Percentiles rank a stretch among this genome's conserved stretches.
Conservation (phyloP, 2,329 filamentous ascomycete genomes). For the Epichloe coenophiala region DNA sequence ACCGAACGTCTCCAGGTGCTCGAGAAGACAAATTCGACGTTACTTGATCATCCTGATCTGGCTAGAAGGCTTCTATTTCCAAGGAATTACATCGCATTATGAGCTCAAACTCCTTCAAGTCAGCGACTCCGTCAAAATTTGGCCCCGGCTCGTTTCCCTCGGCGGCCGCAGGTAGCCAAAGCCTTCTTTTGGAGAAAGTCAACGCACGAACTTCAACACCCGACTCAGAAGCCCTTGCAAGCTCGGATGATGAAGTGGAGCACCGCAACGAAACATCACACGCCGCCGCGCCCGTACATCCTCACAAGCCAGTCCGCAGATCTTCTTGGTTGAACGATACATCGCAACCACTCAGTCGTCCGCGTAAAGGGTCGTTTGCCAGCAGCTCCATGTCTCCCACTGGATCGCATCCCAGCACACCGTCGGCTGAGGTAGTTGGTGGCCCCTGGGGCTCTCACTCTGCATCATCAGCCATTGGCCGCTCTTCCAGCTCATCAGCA, state of each 20-base stretch:
- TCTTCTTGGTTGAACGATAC: conserved; percentile 83
- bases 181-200: conserved; percentile 59
- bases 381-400: conserved; percentile 66
- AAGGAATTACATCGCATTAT: conserved; percentile 21
- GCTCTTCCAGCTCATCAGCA: conserved; percentile 21
- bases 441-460: conserved; percentile 43
- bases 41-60: not conserved
- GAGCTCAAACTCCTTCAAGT: conserved; percentile 38
- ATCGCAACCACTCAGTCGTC: conserved; percentile 45
- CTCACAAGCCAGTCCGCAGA: conserved; percentile 52
- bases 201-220: conserved; percentile 75
- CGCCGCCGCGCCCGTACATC: conserved; percentile 24
- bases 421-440: conserved; percentile 48
- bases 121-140: conserved; percentile 36
- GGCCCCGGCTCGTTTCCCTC: conserved; percentile 31
- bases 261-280: conserved; percentile 42
- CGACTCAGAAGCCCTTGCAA: conserved; percentile 85
- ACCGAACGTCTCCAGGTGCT: not conserved
- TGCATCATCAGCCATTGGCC: conserved; percentile 32
- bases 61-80: not conserved
- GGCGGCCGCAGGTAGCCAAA: conserved; percentile 44
- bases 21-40: not conserved
- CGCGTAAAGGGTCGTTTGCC: conserved; percentile 65
- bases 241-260: conserved; percentile 84
- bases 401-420: conserved; percentile 68